Base-by-base conservation (phyloP, 2,329 filamentous ascomycete species). In the Ophiostoma triangulosporum region DNA sequence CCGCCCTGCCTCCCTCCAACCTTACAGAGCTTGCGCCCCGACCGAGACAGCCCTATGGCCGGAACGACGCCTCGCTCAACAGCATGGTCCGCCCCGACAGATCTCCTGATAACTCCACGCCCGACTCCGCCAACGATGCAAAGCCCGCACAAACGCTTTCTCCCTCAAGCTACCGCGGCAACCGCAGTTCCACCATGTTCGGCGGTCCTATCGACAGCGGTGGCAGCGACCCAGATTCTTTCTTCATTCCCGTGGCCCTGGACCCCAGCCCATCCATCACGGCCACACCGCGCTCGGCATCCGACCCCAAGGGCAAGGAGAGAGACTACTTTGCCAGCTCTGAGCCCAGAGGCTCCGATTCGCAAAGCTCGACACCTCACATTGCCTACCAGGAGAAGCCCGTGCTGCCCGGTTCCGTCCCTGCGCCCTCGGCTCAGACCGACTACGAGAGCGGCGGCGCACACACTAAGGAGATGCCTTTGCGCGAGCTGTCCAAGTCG, bases 311-410 rank as follows among this genome's bases (percentile, higher is more conserved):
- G 57, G 73, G 79, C 24, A 77, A 73, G 57, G 54, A 57, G 27
- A 50, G 36, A 14, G 82, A 86, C 58, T 84, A 84, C 59, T 84
- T 83, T 62, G 61, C 68, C 6, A 57, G 67, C n/a, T 60, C 66
- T 22, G 56, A 64, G 2, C 59, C 68, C 15, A 59, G 66, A 3
- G 73, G 78, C 51, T 63, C 62, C 15, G 75, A 76, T 43, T 76
- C 75, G 1, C 70, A 72, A 53, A 65, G 70, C 56, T 77, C 81
- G 2, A 89, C 87, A 15, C 88, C 89, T n/a, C 89, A 95, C 63
- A 95, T 95, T 61, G 86, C 88, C 22, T 94, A 89, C 64, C 88
- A 95, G 65, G 88, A 95, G 62, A 93, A 90, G 67, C 80, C 80
- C 2, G 78, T 86, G 45, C 75, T 80, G 6, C 33, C 27, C 7